Evolutionary conservation across 1,284 basidiomycete species (phyloP), one percentile per base, ranked within the genome.

Genomic region (Boletus subluridellus): DNA sequence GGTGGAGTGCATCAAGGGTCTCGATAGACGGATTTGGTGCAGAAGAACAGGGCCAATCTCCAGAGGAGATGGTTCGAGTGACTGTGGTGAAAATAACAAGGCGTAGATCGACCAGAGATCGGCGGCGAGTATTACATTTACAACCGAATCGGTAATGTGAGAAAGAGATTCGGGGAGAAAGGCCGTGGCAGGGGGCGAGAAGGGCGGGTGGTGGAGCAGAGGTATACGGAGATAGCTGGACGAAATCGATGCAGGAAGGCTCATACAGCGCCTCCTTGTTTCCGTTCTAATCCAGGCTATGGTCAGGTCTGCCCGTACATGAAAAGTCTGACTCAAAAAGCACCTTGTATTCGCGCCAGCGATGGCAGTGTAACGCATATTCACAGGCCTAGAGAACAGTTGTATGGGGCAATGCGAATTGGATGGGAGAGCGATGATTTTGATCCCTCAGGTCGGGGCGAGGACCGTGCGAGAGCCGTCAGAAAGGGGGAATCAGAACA

Each of bases 311-410:
- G 28, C 28, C 34, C 21, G 21, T 21, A 21, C 21, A 21, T 21
- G 21, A 21, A 21, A 21, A 21, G 21, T 21, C 21, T 21, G 15
- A 15, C 37, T 41, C n/a, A 4, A 49, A 53, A 49, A 44, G 59
- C 72, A 86, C 87, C 68, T 81, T 73, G 63, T 75, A 77, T 69
- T 86, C 83, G 52, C 76, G 80, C 70, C 80, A 80, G 58, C 88
- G 77, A 68, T 79, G 80, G 53, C 76, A 78, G 48, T 87, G 82
- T 30, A 90, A 73, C 4, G 82, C 76, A n/a, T 77, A 71, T 74
- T 91, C 89, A 61, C 85, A 89, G 30, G 83, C 72, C 82, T 84
- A 87, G 5, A 90, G 77, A 46, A 85, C 79, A 49, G 76, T 78
- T 1, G 84, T 80, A 70, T 89, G 84, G 5, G 76, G 66, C 9